phyloP scores from a whole-genome alignment of 2,329 filamentous ascomycete species.

The Pseudovirgaria hyperparasitica region DNA sequence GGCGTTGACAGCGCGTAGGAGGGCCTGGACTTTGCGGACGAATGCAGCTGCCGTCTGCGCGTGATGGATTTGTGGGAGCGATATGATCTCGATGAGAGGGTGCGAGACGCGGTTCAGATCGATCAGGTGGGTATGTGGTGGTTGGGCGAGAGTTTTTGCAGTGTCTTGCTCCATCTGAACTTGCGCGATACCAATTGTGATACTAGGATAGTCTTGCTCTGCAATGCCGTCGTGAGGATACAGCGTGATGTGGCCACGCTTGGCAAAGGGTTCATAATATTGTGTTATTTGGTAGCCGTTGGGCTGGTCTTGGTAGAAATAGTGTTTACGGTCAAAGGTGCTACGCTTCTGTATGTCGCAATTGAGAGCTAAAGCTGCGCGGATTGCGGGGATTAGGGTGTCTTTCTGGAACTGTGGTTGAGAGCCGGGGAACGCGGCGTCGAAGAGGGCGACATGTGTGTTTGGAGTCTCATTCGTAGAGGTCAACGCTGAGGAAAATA shows the following conservation, averaged over 20 bases:
- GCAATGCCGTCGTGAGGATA: slow-evolving; percentile 67
- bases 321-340: slow-evolving; percentile 91
- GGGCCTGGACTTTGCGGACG: slow-evolving; percentile 74
- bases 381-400: slow-evolving; percentile 75
- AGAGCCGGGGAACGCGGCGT: slow-evolving; percentile 76
- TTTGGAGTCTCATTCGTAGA: slow-evolving; percentile 56
- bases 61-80: slow-evolving; percentile 74
- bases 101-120: slow-evolving; percentile 91
- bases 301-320: slow-evolving; percentile 98
- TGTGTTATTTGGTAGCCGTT: slow-evolving; percentile 96
- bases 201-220: slow-evolving; percentile 53
- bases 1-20: slow-evolving; percentile 68
- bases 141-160: slow-evolving; percentile 77
- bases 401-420: slow-evolving; percentile 76
- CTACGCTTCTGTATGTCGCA: slow-evolving; percentile 68
- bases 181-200: slow-evolving; percentile 76
- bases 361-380: slow-evolving; percentile 72
- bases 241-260: slow-evolving; percentile 59
- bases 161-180: slow-evolving; percentile 97
- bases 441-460: slow-evolving; percentile 77
- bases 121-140: slow-evolving; percentile 60
- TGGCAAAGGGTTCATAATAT: slow-evolving; percentile 65
- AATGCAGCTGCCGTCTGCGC: slow-evolving; percentile 78
- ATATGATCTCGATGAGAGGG: slow-evolving; percentile 91
- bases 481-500: slow-evolving; percentile 59